A percentile compares a stretch with the other conserved stretches of the same genome.
Conservation (phyloP, 2,329 filamentous ascomycete species). For the Sporothrix brasiliensis region DNA sequence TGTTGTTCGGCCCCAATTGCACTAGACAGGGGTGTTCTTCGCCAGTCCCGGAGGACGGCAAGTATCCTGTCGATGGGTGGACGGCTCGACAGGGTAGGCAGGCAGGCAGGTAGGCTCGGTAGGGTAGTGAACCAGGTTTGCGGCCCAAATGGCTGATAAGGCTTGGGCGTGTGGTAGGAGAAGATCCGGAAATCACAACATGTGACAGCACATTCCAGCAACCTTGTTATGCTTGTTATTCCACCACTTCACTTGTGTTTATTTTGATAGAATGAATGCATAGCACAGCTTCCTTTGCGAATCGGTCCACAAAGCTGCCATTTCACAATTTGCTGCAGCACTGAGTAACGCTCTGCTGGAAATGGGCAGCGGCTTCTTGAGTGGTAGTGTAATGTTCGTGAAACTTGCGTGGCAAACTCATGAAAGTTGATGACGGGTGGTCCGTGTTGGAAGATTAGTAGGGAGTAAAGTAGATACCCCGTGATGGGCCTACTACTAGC, state of each 20-base stretch:
- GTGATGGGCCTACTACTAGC: background rate
- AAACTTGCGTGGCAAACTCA: background rate
- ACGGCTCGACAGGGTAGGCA: background rate
- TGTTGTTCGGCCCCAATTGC: constrained; percentile 16
- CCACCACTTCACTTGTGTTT: background rate
- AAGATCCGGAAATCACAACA: background rate
- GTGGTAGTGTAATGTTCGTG: background rate
- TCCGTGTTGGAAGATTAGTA: constrained; percentile 23
- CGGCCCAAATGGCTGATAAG: background rate
- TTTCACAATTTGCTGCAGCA: background rate
- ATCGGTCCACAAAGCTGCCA: background rate
- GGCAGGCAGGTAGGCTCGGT: too few relatives aligned
- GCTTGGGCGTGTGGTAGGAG: background rate
- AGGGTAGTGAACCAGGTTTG: constrained; percentile 6
- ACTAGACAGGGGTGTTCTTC: constrained; percentile 20
- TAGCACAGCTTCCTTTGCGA: background rate
- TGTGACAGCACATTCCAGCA: constrained; percentile 18
- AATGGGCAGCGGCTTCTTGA: background rate
- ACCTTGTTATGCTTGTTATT: background rate
- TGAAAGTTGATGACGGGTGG: background rate
- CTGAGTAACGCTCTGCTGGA: background rate
- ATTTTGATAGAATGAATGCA: background rate
- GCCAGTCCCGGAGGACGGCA: constrained; percentile 14
- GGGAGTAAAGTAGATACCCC: background rate
- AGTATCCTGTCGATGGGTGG: background rate